These are phyloP conservation scores for Lentinula raphanica DNA, from an alignment of 768 basidiomycete genomes.

Conservation along the genomic window DNA sequence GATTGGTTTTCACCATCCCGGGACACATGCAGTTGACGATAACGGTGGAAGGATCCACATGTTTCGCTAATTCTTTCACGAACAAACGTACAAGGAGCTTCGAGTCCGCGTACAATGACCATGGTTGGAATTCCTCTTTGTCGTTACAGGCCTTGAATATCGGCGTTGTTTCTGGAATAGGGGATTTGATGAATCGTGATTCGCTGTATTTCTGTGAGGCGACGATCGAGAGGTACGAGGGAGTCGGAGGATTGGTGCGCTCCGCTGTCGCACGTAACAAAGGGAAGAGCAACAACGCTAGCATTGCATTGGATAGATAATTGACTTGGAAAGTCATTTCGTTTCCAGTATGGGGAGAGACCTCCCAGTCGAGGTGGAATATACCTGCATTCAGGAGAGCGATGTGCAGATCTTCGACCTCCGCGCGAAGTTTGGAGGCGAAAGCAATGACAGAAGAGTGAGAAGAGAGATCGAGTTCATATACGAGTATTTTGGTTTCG, in stretches of 20 bases:
- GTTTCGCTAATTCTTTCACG: slow-evolving; percentile 11
- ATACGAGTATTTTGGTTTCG: slow-evolving; percentile 13
- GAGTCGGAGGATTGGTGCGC: not conserved
- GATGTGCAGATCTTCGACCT: slow-evolving; percentile 13
- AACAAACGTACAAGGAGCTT: slow-evolving; percentile 15
- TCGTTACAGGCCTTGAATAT: slow-evolving; percentile 13
- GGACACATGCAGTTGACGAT: slow-evolving; percentile 18
- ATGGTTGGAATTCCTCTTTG: not conserved
- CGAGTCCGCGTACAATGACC: slow-evolving; percentile 12
- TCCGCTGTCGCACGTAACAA: slow-evolving; percentile 13
- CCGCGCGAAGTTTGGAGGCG: slow-evolving; percentile 8
- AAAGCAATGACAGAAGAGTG: slow-evolving; percentile 15
- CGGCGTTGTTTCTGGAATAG: slow-evolving; percentile 10
- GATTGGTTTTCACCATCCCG: slow-evolving; percentile 12
- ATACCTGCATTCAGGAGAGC: slow-evolving; percentile 18
- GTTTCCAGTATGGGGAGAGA: slow-evolving; percentile 11
- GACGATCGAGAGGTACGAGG: slow-evolving; percentile 12
- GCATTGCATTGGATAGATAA: slow-evolving; percentile 16
- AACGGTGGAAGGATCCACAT: slow-evolving; percentile 12
- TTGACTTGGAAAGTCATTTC: slow-evolving; percentile 16
- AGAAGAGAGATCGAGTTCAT: slow-evolving; percentile 14
- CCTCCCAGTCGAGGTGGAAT: slow-evolving; percentile 3
- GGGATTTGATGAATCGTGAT: slow-evolving; percentile 2
- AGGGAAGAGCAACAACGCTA: slow-evolving; percentile 16
- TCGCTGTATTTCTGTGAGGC: slow-evolving; percentile 7